Base-by-base conservation (phyloP, 2,329 filamentous ascomycete species). In the Apiospora pterosperma region DNA sequence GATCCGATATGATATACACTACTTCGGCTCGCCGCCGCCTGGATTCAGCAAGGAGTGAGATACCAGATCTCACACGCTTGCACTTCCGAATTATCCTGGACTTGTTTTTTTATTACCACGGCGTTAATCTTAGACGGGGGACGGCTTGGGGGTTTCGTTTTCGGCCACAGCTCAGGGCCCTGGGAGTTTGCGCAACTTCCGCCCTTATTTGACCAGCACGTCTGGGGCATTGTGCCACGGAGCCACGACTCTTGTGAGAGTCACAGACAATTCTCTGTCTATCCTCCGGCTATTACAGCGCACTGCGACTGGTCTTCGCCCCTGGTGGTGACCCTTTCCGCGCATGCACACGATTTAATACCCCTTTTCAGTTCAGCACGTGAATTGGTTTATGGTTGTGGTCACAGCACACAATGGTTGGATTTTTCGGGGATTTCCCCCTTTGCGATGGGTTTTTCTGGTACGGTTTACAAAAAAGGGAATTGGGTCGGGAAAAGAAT, bases 381-480 rank as follows among this genome's bases (percentile, higher is more conserved):
- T 61, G 36, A 44, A 55, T 48, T 62, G 25, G 39, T 64, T 58
- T 55, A 61, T 48, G 60, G 41, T 65, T 61, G 62, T 62, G 62
- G 48, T 59, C 60, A 59, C 59, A 66, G 61, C 63, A 65, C 58
- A 60, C 36, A 38, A 39, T 39, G 58, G 39, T 60, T 36, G 58
- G 34, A 60, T 19, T 60, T 60, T 38, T 39, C 7, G 58, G 58
- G 58, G 36, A 60, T 60, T 5, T 16, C n/a, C 48, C 48, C 48
- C 6, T 55, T 63, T 68, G 64, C 65, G 64, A 65, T 65, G 65
- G 69, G 65, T 60, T 39, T 60, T 39, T 70, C 60, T 61, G 39
- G 60, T 70, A 69, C 67, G 71, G 74, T 61, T 55, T 70, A 68
- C 69, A 74, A 73, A 76, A 72, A 68, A 65, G 65, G 72, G 73